Percentiles rank a stretch among this genome's conserved stretches.
These are phyloP conservation scores for Trichoderma asperellum DNA, from an alignment of 2,329 filamentous ascomycete genomes.

Conservation along the genomic window DNA sequence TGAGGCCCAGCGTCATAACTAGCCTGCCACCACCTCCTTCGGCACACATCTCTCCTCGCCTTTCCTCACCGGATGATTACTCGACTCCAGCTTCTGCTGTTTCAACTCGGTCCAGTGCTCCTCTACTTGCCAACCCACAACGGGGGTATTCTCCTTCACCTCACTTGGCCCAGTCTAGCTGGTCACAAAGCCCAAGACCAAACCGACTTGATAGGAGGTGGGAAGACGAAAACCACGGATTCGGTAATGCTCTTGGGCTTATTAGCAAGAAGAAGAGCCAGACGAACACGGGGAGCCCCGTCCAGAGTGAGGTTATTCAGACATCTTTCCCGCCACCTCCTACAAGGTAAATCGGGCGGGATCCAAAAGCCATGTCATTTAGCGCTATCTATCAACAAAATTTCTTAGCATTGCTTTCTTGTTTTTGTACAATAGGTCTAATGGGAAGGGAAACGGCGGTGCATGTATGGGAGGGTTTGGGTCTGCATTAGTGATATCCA, in stretches of 20 bases:
- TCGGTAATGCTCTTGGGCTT: slow-evolving; percentile 6
- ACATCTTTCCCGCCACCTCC: slow-evolving; percentile 48
- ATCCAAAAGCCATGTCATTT: neutral
- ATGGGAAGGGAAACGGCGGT: neutral
- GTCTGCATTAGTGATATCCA: neutral
- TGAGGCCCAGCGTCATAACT: slow-evolving; percentile 32
- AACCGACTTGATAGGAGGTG: neutral
- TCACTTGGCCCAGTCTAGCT: slow-evolving; percentile 16
- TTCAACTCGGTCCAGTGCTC: slow-evolving; percentile 42
- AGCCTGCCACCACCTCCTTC: slow-evolving; percentile 33
- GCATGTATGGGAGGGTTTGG: neutral
- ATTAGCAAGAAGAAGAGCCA: slow-evolving; percentile 23
- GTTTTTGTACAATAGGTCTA: neutral
- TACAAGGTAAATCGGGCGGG: slow-evolving; percentile 29
- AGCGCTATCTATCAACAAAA: neutral
- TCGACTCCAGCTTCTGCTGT: slow-evolving; percentile 41
- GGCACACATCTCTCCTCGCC: slow-evolving; percentile 13
- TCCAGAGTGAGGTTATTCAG: slow-evolving; percentile 32
- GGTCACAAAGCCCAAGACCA: slow-evolving; percentile 18
- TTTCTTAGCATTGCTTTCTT: neutral
- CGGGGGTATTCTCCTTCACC: slow-evolving; percentile 35
- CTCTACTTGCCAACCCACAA: slow-evolving; percentile 39
- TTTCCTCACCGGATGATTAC: slow-evolving; percentile 33
- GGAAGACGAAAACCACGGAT: slow-evolving; percentile 15
- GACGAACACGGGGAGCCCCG: slow-evolving; percentile 14